phyloP scores from a whole-genome alignment of 768 basidiomycete genomes.

The Hygrocybe punicea region DNA sequence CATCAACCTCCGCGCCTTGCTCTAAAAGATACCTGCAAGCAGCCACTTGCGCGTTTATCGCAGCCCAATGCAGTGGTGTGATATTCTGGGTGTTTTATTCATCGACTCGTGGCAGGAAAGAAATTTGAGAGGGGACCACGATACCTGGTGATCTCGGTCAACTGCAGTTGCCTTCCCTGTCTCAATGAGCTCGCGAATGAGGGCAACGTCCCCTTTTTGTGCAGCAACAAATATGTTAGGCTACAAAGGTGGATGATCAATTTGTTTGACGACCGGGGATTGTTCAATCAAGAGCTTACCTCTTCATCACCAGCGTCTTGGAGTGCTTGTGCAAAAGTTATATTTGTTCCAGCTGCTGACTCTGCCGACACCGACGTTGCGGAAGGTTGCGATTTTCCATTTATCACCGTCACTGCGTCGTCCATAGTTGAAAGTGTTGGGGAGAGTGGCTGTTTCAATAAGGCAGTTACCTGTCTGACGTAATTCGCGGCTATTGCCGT shows the following conservation, averaged over 20 bases:
- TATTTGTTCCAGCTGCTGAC: slow-evolving; percentile 44
- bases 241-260: slow-evolving; percentile 28
- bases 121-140: too few relatives aligned
- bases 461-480: too few relatives aligned
- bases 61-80: slow-evolving; percentile 96
- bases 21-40: slow-evolving; percentile 85
- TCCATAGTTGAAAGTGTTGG: slow-evolving; percentile 29
- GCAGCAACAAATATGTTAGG: slow-evolving; percentile 77
- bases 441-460: background rate
- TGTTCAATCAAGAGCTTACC: too few relatives aligned
- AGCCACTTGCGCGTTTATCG: slow-evolving; percentile 92
- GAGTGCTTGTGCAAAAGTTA: slow-evolving; percentile 46
- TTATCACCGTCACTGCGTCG: slow-evolving; percentile 36
- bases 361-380: slow-evolving; percentile 47
- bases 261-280: background rate
- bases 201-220: slow-evolving; percentile 76
- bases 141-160: slow-evolving; percentile 70
- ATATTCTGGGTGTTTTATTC: too few relatives aligned
- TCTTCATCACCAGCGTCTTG: slow-evolving; percentile 38
- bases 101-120: too few relatives aligned
- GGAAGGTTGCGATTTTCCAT: slow-evolving; percentile 50
- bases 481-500: too few relatives aligned
- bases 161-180: slow-evolving; percentile 67
- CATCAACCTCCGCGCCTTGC: slow-evolving; percentile 92
- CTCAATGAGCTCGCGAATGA: slow-evolving; percentile 63